These are phyloP conservation scores for Pseudodiploospora longispora DNA, from an alignment of 2,329 filamentous ascomycete genomes.

Conservation along the genomic window DNA sequence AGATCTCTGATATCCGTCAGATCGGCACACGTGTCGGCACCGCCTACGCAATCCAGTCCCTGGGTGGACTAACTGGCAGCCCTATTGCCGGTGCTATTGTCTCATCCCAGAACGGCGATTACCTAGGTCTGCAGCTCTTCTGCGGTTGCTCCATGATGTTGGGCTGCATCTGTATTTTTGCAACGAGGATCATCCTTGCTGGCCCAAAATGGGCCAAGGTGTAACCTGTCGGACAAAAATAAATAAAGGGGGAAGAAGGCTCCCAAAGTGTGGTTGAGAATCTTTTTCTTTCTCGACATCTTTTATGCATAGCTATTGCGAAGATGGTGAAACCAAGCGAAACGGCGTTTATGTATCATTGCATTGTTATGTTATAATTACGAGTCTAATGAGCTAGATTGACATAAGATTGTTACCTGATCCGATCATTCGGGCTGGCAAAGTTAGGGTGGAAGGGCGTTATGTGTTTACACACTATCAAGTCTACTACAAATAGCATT, in stretches of 20 bases:
- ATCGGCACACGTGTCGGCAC: slow-evolving; percentile 62
- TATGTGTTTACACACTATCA: too few species aligned
- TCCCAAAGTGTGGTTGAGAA: not conserved
- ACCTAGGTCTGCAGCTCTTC: slow-evolving; percentile 56
- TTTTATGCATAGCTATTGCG: too few species aligned
- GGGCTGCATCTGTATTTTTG: slow-evolving; percentile 19
- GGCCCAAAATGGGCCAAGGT: slow-evolving; percentile 28
- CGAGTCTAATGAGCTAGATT: too few species aligned
- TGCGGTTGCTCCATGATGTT: slow-evolving; percentile 43
- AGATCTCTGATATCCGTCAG: slow-evolving; percentile 61
- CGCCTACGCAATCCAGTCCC: slow-evolving; percentile 51
- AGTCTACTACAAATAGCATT: too few species aligned
- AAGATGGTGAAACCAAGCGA: too few species aligned
- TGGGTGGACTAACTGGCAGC: slow-evolving; percentile 58
- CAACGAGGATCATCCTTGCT: slow-evolving; percentile 26
- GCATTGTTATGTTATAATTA: too few species aligned
- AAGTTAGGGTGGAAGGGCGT: too few species aligned
- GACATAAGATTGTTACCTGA: too few species aligned
- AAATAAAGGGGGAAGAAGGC: too few species aligned
- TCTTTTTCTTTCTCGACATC: not conserved
- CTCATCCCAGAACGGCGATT: slow-evolving; percentile 40
- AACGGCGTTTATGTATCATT: too few species aligned
- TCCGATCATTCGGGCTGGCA: too few species aligned
- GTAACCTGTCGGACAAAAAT: slow-evolving; percentile 9
- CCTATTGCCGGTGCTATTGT: slow-evolving; percentile 61